phyloP scores from a whole-genome alignment of 2,329 filamentous ascomycete species.

The Colletotrichum phormii region DNA sequence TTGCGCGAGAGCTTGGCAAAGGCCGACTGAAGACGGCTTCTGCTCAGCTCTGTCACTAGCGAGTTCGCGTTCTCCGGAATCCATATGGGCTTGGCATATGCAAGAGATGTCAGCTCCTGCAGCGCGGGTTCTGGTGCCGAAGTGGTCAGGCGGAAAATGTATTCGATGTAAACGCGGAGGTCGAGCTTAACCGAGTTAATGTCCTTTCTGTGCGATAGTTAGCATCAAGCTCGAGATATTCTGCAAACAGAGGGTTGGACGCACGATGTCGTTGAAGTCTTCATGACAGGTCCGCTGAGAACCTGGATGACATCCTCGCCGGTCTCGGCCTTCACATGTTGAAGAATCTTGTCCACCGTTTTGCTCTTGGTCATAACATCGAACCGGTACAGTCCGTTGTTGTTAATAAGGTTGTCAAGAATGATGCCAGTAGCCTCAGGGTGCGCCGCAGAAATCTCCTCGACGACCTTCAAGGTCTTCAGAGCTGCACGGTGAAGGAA shows the following conservation, averaged over 20 bases:
- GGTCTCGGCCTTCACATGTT: slow-evolving; percentile 67
- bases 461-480: slow-evolving; percentile 79
- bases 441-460: slow-evolving; percentile 71
- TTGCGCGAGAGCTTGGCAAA: slow-evolving; percentile 68
- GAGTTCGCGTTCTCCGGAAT: slow-evolving; percentile 36
- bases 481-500: slow-evolving; percentile 84
- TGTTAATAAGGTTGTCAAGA: slow-evolving; percentile 75
- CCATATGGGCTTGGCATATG: slow-evolving; percentile 61
- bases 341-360: slow-evolving; percentile 80
- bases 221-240: slow-evolving; percentile 42
- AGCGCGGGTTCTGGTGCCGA: slow-evolving; percentile 53
- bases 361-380: slow-evolving; percentile 89
- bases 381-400: slow-evolving; percentile 80
- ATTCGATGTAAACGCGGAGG: slow-evolving; percentile 64
- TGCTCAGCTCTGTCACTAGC: slow-evolving; percentile 61
- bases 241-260: slow-evolving; percentile 14
- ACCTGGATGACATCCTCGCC: slow-evolving; percentile 64
- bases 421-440: slow-evolving; percentile 70
- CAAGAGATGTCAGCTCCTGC: slow-evolving; percentile 65
- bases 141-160: slow-evolving; percentile 64
- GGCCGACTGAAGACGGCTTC: slow-evolving; percentile 67
- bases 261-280: slow-evolving; percentile 44
- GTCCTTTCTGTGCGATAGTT: slow-evolving; percentile 47
- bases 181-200: slow-evolving; percentile 49
- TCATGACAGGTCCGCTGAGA: slow-evolving; percentile 43